Conservation (phyloP, 805 yeast genomes). For the Starmerella bombicola region DNA sequence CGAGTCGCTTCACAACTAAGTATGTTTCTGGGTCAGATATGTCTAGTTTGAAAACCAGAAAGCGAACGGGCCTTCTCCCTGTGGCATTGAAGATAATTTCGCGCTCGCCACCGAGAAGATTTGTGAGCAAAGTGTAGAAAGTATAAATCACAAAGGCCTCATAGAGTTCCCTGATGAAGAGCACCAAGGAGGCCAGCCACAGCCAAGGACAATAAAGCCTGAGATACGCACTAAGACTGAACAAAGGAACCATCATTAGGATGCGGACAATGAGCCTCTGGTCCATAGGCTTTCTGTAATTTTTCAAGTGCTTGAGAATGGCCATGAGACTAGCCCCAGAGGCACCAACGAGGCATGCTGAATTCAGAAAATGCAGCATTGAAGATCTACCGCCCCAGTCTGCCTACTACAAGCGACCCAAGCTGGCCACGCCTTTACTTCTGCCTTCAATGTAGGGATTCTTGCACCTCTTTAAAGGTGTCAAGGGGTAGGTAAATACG, state of each 20-base stretch:
- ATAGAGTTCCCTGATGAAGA: constrained; percentile 63
- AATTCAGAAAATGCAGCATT: constrained; percentile 15
- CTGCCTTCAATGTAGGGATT: no score
- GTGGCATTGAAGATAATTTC: constrained; percentile 59
- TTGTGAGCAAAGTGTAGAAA: constrained; percentile 70
- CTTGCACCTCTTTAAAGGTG: no score
- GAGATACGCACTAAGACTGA: constrained; percentile 56
- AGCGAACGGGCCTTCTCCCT: constrained; percentile 49
- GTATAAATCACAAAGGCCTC: constrained; percentile 95
- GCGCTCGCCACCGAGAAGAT: constrained; percentile 85
- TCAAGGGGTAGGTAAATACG: no score
- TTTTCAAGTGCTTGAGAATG: constrained; percentile 43
- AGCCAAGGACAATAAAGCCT: constrained; percentile 34
- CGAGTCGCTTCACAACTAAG: constrained; percentile 64
- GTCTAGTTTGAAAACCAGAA: constrained; percentile 46
- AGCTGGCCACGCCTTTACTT: no score
- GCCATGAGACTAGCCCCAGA: constrained; percentile 35
- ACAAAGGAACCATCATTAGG: constrained; percentile 67
- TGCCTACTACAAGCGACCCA: no score
- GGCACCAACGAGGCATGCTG: constrained; percentile 25
- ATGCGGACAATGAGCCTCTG: constrained; percentile 79
- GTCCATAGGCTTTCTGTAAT: constrained; percentile 79
- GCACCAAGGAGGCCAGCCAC: constrained; percentile 20
- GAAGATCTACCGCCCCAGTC: no score
- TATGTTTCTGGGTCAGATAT: constrained; percentile 78